phyloP scores from a whole-genome alignment of 116 monocot genomes.

The Zostera marina region DNA sequence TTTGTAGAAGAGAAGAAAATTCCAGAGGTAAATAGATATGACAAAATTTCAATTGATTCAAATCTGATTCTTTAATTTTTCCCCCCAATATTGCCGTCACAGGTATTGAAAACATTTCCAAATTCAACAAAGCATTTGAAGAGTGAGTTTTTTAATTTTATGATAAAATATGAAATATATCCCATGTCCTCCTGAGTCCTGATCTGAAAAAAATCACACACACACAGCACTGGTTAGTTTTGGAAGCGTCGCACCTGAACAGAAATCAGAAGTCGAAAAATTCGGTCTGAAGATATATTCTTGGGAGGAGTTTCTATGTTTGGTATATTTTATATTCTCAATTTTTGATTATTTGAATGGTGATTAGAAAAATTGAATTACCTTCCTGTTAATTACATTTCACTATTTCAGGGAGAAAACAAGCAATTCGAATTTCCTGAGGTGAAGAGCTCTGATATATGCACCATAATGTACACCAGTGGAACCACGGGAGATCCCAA shows the following conservation, averaged over 20 bases:
- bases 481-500: constrained; percentile 94
- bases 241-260: constrained; percentile 44
- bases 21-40: constrained; percentile 31
- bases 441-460: constrained; percentile 46
- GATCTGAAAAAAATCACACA: neutral
- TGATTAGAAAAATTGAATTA: too few species aligned
- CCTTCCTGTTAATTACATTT: neutral
- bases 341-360: too few species aligned
- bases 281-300: constrained; percentile 54
- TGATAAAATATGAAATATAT: too few species aligned
- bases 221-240: constrained; percentile 69
- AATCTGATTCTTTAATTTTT: neutral
- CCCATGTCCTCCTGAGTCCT: neutral
- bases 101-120: constrained; percentile 74
- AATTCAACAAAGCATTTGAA: constrained; percentile 44
- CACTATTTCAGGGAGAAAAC: constrained; percentile 34
- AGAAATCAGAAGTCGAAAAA: constrained; percentile 50
- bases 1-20: constrained; percentile 88
- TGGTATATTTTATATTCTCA: too few species aligned
- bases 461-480: constrained; percentile 97
- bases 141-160: constrained; percentile 37
- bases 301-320: constrained; percentile 66
- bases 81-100: constrained; percentile 6
- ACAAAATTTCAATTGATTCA: neutral
- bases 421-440: constrained; percentile 52